These are phyloP conservation scores for Cordyceps fumosorosea DNA, from an alignment of 2,329 filamentous ascomycete species.

Conservation along the genomic window DNA sequence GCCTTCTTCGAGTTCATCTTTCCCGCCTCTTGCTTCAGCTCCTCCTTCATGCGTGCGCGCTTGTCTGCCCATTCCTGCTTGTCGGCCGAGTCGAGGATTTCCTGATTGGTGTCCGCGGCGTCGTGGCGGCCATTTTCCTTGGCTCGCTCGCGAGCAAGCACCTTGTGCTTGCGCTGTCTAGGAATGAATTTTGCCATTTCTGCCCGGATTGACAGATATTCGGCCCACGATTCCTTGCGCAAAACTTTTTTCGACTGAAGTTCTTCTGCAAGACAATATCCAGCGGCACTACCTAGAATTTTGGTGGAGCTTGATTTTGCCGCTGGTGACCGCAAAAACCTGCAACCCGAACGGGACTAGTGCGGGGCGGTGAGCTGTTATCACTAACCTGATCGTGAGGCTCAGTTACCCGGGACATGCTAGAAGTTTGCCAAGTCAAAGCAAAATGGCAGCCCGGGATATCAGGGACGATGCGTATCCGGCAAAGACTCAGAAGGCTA, in stretches of 20 bases:
- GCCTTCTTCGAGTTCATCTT: slow-evolving; percentile 60
- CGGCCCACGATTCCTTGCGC: not conserved
- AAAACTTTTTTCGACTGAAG: not conserved
- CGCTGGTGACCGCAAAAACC: slow-evolving; percentile 28
- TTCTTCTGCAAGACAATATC: not conserved
- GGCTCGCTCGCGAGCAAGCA: slow-evolving; percentile 55
- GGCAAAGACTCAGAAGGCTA: slow-evolving; percentile 52
- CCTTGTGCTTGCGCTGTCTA: slow-evolving; percentile 61
- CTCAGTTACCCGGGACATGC: slow-evolving; percentile 15
- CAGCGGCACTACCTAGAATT: slow-evolving; percentile 23
- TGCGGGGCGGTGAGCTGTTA: slow-evolving; percentile 23
- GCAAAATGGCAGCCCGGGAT: slow-evolving; percentile 33
- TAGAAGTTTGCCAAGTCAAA: not conserved
- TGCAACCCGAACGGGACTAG: slow-evolving; percentile 26
- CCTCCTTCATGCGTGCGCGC: slow-evolving; percentile 48
- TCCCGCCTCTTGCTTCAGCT: slow-evolving; percentile 42
- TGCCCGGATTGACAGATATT: not conserved
- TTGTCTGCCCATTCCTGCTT: slow-evolving; percentile 45
- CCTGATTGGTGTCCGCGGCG: slow-evolving; percentile 31
- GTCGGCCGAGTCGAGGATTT: slow-evolving; percentile 36
- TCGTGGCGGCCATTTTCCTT: slow-evolving; percentile 36
- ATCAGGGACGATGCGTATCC: slow-evolving; percentile 57
- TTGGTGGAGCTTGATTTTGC: slow-evolving; percentile 30
- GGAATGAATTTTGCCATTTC: slow-evolving; percentile 54
- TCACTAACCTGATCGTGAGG: not conserved